These are phyloP conservation scores for Isoetes taiwanensis DNA, from an alignment of 75 land plant species.

Conservation along the genomic window DNA sequence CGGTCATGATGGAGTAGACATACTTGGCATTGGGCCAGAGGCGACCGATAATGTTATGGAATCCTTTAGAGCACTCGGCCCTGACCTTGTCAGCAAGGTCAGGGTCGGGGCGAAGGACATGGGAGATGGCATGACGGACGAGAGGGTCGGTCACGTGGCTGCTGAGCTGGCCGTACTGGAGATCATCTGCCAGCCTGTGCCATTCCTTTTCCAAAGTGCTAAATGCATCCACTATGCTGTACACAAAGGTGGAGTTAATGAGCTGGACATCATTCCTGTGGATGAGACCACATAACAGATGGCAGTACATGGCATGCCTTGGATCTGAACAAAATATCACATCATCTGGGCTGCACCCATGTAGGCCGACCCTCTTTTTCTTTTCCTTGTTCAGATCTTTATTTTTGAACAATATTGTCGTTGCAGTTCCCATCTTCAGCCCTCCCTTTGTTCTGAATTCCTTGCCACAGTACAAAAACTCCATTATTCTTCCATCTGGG, in stretches of 20 bases:
- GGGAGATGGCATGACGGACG: constrained; percentile 28
- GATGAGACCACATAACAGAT: constrained; percentile 55
- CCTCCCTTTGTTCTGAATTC: constrained; percentile 21
- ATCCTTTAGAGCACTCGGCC: constrained; percentile 23
- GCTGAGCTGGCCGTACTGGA: constrained; percentile 30
- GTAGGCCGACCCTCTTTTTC: neutral
- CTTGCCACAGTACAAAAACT: constrained; percentile 24
- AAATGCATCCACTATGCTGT: constrained; percentile 45
- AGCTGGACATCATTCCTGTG: constrained; percentile 35
- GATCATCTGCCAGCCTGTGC: constrained; percentile 36
- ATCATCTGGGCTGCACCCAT: constrained; percentile 40
- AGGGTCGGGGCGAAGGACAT: constrained; percentile 41
- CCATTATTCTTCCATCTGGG: constrained; percentile 7
- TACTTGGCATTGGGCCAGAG: constrained; percentile 67
- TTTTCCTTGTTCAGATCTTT: constrained; percentile 1
- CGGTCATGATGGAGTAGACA: constrained; percentile 60
- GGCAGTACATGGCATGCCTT: constrained; percentile 54
- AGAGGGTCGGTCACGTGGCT: constrained; percentile 27
- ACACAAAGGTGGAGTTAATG: constrained; percentile 42
- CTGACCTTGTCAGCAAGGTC: constrained; percentile 37
- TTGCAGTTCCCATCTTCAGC: constrained; percentile 24
- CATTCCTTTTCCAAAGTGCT: constrained; percentile 30
- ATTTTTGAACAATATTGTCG: constrained; percentile 4
- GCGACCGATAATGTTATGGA: constrained; percentile 48
- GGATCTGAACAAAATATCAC: constrained; percentile 48